Base-by-base conservation (phyloP, 1,139 yeast genomes). In the Protomyces arabidopsidicola region DNA sequence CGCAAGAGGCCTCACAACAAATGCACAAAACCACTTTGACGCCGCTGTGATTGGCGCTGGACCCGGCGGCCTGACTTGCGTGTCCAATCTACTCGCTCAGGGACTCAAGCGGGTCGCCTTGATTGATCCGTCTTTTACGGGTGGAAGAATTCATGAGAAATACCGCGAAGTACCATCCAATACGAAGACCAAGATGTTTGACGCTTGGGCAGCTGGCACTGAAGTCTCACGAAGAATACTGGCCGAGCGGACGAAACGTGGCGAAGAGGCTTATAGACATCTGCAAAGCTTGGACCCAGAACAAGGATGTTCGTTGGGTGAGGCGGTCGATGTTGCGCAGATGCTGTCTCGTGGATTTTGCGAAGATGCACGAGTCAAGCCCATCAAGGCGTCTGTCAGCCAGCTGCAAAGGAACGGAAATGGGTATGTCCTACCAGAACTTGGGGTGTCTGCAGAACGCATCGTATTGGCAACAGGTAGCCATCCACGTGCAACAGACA, bases 41-140 rank as follows among this genome's bases (percentile, higher is more conserved):
- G 63, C 63, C 14, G 59, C 53, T 35, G 54, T 60, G 20, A 48
- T 60, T 20, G 63, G 63, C 14, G 63, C 63, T 2, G 63, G 63
- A n/a, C 63, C 63, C 18, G 63, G 63, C 20, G 63, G 63, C n/a
- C 50, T 60, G 9, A 60, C 63, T 10, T 53, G 59, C n/a, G 63
- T 48, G 14, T 34, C 59, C 42, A 45, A 53, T 35, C 55, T 54
- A 4, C 50, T 60, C 18, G 63, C 53, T 18, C 54, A 60, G 20
- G 63, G 63, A 4, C 34, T 54, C 24, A 51, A 60, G 54, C 42
- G 31, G 31, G 42, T 60, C 14, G 55, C 58, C 22, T 27, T 53
- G 59, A 51, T 54, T 20, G 63, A 60, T 20, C 59, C 63, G 8
- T 52, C 53, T 16, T 54, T 54, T 54, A 54, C 53, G 16, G 63